A percentile compares a stretch with the other conserved stretches of the same genome.
These are phyloP conservation scores for Gynochthodes officinalis DNA, from an alignment of 257 asterid species.

Conservation along the genomic window DNA sequence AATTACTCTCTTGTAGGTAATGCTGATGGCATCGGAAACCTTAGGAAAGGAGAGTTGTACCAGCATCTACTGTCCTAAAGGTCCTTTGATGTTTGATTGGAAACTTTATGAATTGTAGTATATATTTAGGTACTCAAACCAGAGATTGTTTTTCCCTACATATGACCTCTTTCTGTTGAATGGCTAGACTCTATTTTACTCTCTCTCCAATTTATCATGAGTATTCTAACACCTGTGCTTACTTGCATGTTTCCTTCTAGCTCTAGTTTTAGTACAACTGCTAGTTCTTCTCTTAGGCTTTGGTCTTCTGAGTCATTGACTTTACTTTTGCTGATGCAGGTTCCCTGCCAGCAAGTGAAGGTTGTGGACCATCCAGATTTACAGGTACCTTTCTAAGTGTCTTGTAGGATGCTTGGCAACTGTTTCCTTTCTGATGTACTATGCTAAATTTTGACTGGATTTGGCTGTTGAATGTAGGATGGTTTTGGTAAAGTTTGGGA, in stretches of 20 bases:
- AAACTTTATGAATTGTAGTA: not conserved
- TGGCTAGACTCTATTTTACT: not conserved
- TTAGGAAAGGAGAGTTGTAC: slow-evolving; percentile 76
- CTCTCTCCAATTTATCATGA: not conserved
- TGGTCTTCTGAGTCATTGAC: slow-evolving; percentile 15
- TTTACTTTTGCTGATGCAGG: slow-evolving; percentile 40
- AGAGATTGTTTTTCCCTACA: not conserved
- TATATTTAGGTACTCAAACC: not conserved
- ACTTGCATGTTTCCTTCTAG: slow-evolving; percentile 1
- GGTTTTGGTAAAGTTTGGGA: slow-evolving; percentile 80
- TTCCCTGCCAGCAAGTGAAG: slow-evolving; percentile 67
- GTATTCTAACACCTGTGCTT: not conserved
- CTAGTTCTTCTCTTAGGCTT: slow-evolving; percentile 9
- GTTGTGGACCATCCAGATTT: slow-evolving; percentile 76
- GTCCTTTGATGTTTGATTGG: slow-evolving; percentile 26
- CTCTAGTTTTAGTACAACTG: not conserved
- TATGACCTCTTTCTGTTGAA: not conserved
- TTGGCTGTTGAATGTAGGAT: slow-evolving; percentile 45
- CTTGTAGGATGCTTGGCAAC: slow-evolving; percentile 1
- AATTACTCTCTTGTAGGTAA: slow-evolving; percentile 48
- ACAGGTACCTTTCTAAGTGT: slow-evolving; percentile 50
- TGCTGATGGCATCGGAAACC: slow-evolving; percentile 72
- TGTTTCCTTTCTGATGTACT: not conserved
- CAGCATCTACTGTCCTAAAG: slow-evolving; percentile 75
- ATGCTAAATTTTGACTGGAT: not conserved